Conservation (phyloP, 2,329 filamentous ascomycete genomes). For the Zopfia rhizophila region DNA sequence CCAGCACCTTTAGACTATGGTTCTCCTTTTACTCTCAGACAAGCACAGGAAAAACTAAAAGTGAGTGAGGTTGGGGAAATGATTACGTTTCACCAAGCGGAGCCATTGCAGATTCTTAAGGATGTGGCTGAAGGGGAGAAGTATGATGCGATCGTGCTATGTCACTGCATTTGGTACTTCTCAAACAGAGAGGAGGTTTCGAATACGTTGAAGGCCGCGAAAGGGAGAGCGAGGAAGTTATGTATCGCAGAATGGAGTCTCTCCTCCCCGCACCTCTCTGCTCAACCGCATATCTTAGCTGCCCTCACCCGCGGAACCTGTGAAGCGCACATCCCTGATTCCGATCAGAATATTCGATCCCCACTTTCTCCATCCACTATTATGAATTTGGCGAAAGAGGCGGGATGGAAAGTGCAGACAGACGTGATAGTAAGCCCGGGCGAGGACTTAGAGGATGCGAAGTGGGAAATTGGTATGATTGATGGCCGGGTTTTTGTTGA, state of each 20-base stretch:
- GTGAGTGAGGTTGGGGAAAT: constrained; percentile 6
- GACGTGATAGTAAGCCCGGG: constrained; percentile 52
- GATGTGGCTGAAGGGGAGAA: constrained; percentile 2
- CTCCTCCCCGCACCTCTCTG: constrained; percentile 50
- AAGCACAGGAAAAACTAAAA: constrained; percentile 19
- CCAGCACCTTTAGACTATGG: constrained; percentile 63
- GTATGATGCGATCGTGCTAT: constrained; percentile 61
- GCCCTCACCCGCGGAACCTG: constrained; percentile 57
- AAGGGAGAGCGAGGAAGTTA: constrained; percentile 47
- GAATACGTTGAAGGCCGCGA: constrained; percentile 51
- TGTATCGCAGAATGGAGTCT: constrained; percentile 62
- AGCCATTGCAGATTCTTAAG: constrained; percentile 10
- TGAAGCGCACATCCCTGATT: constrained; percentile 54
- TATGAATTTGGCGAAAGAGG: constrained; percentile 44
- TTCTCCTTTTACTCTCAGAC: constrained; percentile 23
- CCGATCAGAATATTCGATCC: constrained; percentile 60
- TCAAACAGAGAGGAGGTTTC: constrained; percentile 48
- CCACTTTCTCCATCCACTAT: constrained; percentile 57
- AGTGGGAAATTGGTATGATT: constrained; percentile 63
- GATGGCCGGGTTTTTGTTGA: too few relatives aligned
- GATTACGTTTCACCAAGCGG: constrained; percentile 10
- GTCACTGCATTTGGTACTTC: constrained; percentile 67
- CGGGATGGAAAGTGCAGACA: constrained; percentile 52
- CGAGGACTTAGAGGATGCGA: constrained; percentile 57
- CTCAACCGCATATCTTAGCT: constrained; percentile 64